A percentile compares a stretch with the other conserved stretches of the same genome.
Evolutionary conservation across 345 rosid species (phyloP).

Genomic region (Aquilaria yunnanensis): DNA sequence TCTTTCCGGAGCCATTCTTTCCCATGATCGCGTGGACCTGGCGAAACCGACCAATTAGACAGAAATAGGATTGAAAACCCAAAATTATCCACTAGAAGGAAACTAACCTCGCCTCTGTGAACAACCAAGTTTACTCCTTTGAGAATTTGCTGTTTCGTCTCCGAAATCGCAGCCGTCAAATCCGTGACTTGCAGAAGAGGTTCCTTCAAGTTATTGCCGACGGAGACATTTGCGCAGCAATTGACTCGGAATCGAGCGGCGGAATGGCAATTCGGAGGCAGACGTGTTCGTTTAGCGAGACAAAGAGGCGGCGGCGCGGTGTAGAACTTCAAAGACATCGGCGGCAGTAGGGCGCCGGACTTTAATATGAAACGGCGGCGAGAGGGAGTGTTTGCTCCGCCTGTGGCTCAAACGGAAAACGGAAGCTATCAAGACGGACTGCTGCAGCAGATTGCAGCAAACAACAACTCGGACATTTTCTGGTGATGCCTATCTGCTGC

Average conservation of each 20-base stretch:
- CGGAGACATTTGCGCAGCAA: conserved; percentile 5
- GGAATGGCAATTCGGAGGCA: conserved; percentile 10
- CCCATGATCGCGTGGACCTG: conserved; percentile 98
- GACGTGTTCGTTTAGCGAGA: too few relatives aligned
- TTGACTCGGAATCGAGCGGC: conserved; percentile 21
- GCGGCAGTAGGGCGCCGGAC: neutral
- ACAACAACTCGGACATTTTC: too few relatives aligned
- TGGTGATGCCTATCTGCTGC: too few relatives aligned
- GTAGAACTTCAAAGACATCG: conserved; percentile 4
- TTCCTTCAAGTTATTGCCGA: conserved; percentile 21
- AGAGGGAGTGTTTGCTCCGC: neutral
- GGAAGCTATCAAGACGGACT: too few relatives aligned
- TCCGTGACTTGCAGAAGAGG: conserved; percentile 80
- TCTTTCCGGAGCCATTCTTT: conserved; percentile 97
- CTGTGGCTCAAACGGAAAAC: too few relatives aligned
- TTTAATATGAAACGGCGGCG: neutral
- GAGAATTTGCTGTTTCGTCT: conserved; percentile 79
- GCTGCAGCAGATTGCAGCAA: too few relatives aligned
- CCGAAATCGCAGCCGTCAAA: conserved; percentile 72
- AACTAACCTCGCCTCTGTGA: conserved; percentile 78
- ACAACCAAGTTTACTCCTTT: conserved; percentile 72
- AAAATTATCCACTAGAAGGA: neutral
- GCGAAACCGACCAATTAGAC: conserved; percentile 1
- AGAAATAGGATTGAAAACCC: neutral
- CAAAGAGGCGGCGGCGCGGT: conserved; percentile 4